These are phyloP conservation scores for Fusarium proliferatum DNA, from an alignment of 2,329 filamentous ascomycete genomes.

Conservation along the genomic window DNA sequence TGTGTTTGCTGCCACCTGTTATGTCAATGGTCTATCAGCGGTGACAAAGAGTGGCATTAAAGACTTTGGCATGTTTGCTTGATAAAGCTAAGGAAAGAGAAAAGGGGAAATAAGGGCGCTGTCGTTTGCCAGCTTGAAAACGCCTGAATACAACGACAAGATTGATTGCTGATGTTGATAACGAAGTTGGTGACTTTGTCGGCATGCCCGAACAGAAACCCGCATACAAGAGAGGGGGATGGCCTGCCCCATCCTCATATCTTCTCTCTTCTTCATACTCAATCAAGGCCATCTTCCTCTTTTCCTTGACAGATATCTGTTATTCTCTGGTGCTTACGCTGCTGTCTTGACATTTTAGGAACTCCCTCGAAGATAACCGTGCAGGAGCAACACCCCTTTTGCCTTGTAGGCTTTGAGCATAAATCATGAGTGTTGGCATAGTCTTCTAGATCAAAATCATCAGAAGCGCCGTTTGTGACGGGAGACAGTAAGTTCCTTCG, in stretches of 20 bases:
- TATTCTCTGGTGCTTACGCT: background rate
- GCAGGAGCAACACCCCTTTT: background rate
- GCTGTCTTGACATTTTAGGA: background rate
- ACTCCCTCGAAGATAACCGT: background rate
- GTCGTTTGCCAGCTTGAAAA: slow-evolving; percentile 9
- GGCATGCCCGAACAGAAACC: background rate
- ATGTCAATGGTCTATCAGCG: background rate
- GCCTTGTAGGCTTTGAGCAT: background rate
- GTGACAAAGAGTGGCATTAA: slow-evolving; percentile 5
- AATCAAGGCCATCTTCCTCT: background rate
- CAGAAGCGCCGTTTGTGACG: background rate
- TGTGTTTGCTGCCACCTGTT: slow-evolving; percentile 9
- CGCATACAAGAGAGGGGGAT: background rate
- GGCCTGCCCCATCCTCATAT: background rate
- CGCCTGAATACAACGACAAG: background rate
- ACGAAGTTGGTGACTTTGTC: background rate
- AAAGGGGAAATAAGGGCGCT: background rate
- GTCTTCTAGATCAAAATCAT: background rate
- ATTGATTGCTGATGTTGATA: background rate
- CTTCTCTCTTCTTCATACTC: background rate
- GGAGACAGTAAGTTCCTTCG: background rate
- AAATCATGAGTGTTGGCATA: background rate
- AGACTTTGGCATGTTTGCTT: slow-evolving; percentile 10
- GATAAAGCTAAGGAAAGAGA: background rate
- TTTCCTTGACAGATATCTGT: background rate